A percentile compares a stretch with the other conserved stretches of the same genome.
Conservation (phyloP, 192 early-diverging fungal genomes). For the Backusella westeae region DNA sequence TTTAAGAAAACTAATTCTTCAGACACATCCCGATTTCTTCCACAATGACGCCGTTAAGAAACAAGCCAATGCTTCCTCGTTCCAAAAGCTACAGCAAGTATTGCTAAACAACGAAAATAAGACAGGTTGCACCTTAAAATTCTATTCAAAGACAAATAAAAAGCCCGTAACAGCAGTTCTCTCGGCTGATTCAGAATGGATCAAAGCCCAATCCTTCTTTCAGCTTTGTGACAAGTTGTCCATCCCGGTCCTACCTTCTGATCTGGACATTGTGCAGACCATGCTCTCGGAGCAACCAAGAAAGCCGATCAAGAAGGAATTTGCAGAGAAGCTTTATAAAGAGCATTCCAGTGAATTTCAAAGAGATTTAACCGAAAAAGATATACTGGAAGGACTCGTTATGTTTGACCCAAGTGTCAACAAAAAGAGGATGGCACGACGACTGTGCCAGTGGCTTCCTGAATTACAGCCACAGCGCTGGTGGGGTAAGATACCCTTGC, state of each 20-base stretch:
- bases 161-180: not conserved
- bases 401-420: slow-evolving; percentile 18
- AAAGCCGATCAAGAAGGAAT: slow-evolving; percentile 13
- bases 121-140: not conserved
- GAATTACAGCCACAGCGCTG: slow-evolving; percentile 19
- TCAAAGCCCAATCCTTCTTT: slow-evolving; percentile 15
- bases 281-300: not conserved
- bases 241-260: slow-evolving; percentile 5
- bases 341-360: not conserved
- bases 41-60: slow-evolving; percentile 19
- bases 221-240: slow-evolving; percentile 18
- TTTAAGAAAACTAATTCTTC: slow-evolving; percentile 22
- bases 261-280: slow-evolving; percentile 6
- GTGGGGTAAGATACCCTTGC: slow-evolving; percentile 28
- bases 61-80: slow-evolving; percentile 3
- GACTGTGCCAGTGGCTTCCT: slow-evolving; percentile 9
- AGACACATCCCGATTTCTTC: slow-evolving; percentile 31
- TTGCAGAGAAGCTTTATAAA: slow-evolving; percentile 21
- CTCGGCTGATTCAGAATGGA: slow-evolving; percentile 15
- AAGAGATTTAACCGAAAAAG: not conserved
- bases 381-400: slow-evolving; percentile 12
- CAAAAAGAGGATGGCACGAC: slow-evolving; percentile 2
- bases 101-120: not conserved
- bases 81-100: slow-evolving; percentile 17
- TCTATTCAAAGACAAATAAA: slow-evolving; percentile 4